Evolutionary conservation across 257 asterid genomes (phyloP), one percentile per base, ranked within the genome.

Genomic region (Plantago elongata): DNA sequence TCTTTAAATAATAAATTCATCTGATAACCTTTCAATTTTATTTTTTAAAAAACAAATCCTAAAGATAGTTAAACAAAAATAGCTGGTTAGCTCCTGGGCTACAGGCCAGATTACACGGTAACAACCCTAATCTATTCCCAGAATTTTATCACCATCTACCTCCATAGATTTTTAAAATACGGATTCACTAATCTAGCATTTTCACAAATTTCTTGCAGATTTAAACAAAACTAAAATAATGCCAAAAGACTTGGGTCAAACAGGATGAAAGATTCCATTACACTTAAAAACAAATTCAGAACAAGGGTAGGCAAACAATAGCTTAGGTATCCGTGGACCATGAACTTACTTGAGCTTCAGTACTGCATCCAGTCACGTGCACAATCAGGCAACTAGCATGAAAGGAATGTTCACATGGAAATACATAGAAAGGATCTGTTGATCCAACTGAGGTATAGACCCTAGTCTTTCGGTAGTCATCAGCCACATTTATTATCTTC

Each of bases 391-490:
- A 93, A 66, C 83, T 85, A 8, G 94, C 83, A 54, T 93, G 99
- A 76, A 93, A 93, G 68, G 97, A 78, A 79, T 93, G 99, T 47
- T 87, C 96, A 75, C 99, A 93, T 11, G 99, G 99, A 70, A 93
- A 93, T 71, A 87, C 97, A 65, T 89, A 93, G 79, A 93, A 89
- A 70, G 99, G 97, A 63, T 95, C 87, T 94, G 89, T 87, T 8
- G 93, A 75, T 72, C 95, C 99, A 71, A 84, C 86, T 42, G 94
- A 76, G 15, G 88, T 75, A 75, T 89, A 89, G 40, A 75, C 80
- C 72, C 84, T 77, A 61, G 87, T 77, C 88, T 74, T 81, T 69
- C 81, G 84, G 69, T 76, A 81, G 66, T 85, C 91, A 67, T 74
- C 88, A 37, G 79, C 90, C 63, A 77, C 73, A 66, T 75, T 85